These are phyloP conservation scores for Talaromyces amestolkiae DNA, from an alignment of 2,329 filamentous ascomycete genomes.

Conservation along the genomic window DNA sequence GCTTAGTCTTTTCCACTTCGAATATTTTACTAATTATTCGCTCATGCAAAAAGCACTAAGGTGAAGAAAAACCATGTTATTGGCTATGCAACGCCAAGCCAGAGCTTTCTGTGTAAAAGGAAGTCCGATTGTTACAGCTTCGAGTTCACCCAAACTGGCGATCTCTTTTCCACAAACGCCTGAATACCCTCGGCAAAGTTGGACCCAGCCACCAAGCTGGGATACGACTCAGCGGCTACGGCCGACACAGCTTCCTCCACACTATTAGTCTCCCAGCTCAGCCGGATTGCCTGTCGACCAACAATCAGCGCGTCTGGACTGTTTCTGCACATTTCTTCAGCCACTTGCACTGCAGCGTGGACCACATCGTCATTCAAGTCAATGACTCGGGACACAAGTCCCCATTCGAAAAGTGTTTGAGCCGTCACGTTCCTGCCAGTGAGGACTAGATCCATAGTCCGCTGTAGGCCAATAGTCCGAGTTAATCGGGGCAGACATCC, in stretches of 20 bases:
- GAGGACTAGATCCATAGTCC: slow-evolving; percentile 70
- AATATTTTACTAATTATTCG: neutral
- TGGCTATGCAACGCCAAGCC: neutral
- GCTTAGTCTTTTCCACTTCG: neutral
- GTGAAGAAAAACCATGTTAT: neutral
- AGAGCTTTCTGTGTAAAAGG: neutral
- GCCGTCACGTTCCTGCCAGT: slow-evolving; percentile 61
- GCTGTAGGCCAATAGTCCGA: slow-evolving; percentile 63
- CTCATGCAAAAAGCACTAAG: neutral
- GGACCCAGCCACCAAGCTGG: slow-evolving; percentile 57
- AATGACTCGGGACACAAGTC: slow-evolving; percentile 67
- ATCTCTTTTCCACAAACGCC: slow-evolving; percentile 70
- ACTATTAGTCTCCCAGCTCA: slow-evolving; percentile 65
- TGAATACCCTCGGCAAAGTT: slow-evolving; percentile 70
- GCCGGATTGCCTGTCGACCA: slow-evolving; percentile 61
- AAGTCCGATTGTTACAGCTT: slow-evolving; percentile 3
- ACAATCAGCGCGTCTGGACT: slow-evolving; percentile 71
- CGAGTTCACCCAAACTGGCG: slow-evolving; percentile 54
- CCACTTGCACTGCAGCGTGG: slow-evolving; percentile 57
- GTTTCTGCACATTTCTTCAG: slow-evolving; percentile 57
- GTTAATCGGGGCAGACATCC: slow-evolving; percentile 68
- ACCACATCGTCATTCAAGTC: slow-evolving; percentile 28
- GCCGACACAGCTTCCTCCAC: slow-evolving; percentile 58
- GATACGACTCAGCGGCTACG: slow-evolving; percentile 56
- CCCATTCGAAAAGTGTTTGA: slow-evolving; percentile 61